A percentile compares a stretch with the other conserved stretches of the same genome.
phyloP scores from a whole-genome alignment of 164 flowering plant genomes.

The Paratinospora sagittata region DNA sequence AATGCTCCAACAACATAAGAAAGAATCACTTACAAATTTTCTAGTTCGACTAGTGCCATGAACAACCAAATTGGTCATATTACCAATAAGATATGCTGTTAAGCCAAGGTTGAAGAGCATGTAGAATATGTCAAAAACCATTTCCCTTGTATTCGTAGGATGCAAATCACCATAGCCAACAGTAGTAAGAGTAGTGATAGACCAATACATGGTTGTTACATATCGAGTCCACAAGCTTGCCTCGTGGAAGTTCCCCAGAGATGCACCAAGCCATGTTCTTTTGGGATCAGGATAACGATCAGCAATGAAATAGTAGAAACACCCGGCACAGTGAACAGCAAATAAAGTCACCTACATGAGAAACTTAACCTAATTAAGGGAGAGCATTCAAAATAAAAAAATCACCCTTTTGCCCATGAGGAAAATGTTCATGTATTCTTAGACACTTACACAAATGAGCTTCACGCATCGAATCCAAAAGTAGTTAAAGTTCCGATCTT shows the following conservation, averaged over 20 bases:
- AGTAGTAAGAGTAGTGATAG: slow-evolving; percentile 90
- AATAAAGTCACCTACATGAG: slow-evolving; percentile 77
- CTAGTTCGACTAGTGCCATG: slow-evolving; percentile 88
- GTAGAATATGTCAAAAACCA: slow-evolving; percentile 75
- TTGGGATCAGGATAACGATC: slow-evolving; percentile 49
- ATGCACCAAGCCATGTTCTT: slow-evolving; percentile 71
- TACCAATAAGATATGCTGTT: slow-evolving; percentile 89
- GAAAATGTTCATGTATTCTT: neutral
- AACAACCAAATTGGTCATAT: slow-evolving; percentile 97
- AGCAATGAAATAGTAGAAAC: slow-evolving; percentile 81
- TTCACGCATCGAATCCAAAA: slow-evolving; percentile 81
- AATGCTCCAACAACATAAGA: neutral
- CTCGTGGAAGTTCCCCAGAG: slow-evolving; percentile 36
- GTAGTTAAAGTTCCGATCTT: slow-evolving; percentile 77
- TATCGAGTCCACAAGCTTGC: slow-evolving; percentile 59
- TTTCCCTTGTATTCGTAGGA: slow-evolving; percentile 71
- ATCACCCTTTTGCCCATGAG: neutral
- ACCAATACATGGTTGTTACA: slow-evolving; percentile 88
- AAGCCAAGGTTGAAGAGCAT: slow-evolving; percentile 96
- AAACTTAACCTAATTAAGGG: slow-evolving; percentile 7
- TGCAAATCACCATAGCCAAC: slow-evolving; percentile 98
- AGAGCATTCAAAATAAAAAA: neutral
- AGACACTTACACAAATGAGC: slow-evolving; percentile 73
- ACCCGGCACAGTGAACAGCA: slow-evolving; percentile 91
- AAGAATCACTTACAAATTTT: slow-evolving; percentile 58